Evolutionary conservation across 139 green algal species (phyloP).

Genomic region (Marvania coccoides): DNA sequence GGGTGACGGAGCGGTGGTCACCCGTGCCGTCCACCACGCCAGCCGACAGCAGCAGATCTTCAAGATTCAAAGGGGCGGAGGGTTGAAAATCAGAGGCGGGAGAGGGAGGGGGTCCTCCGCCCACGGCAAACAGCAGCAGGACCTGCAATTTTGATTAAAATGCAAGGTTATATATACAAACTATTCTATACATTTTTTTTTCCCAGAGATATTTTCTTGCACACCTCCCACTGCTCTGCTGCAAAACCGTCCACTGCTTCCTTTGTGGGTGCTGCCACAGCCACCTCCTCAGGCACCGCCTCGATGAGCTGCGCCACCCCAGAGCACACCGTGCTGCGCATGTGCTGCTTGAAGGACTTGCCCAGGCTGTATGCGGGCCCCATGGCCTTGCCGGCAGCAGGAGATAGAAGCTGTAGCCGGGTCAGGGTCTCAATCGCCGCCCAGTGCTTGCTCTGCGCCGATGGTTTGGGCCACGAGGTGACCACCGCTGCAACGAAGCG

Average conservation of each 20-base stretch:
- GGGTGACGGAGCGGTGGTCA: constrained; percentile 27
- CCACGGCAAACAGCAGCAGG: constrained; percentile 55
- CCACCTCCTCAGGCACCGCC: constrained; percentile 14
- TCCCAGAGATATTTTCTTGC: background rate
- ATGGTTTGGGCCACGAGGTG: constrained; percentile 3
- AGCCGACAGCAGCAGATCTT: constrained; percentile 32
- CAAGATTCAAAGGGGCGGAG: constrained; percentile 32
- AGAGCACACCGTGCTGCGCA: constrained; percentile 22
- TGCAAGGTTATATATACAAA: too few relatives aligned
- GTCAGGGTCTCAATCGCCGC: constrained; percentile 20
- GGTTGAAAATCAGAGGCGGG: background rate
- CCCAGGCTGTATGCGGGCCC: constrained; percentile 14
- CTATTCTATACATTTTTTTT: background rate
- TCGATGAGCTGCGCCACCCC: constrained; percentile 8
- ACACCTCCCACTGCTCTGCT: constrained; percentile 53
- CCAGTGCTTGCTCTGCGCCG: constrained; percentile 16
- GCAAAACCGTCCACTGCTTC: constrained; percentile 40
- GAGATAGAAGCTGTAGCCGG: constrained; percentile 18
- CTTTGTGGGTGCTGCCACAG: constrained; percentile 9
- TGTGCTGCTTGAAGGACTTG: constrained; percentile 32
- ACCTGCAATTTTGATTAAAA: constrained; percentile 19
- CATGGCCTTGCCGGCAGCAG: background rate
- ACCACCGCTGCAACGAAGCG: constrained; percentile 16
- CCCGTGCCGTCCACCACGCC: constrained; percentile 26
- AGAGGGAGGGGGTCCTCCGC: background rate